Conservation (phyloP, 1,284 basidiomycete genomes). For the Bjerkandera adusta region DNA sequence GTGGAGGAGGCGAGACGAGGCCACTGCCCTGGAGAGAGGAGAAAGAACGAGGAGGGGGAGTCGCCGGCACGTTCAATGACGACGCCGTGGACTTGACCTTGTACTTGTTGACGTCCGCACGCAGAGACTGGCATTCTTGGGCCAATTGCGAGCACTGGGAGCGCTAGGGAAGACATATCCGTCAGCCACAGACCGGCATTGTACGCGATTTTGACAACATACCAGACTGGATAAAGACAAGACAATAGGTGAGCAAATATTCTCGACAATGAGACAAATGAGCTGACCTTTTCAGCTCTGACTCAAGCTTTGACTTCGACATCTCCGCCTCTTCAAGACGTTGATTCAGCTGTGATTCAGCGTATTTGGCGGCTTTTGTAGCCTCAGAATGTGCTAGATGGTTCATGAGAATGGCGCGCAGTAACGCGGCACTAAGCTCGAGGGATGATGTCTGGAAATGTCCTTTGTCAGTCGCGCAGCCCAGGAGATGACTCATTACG, state of each 20-base stretch:
- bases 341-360: conserved; percentile 57
- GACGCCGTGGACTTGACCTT: conserved; percentile 25
- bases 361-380: conserved; percentile 57
- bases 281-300: conserved; percentile 60
- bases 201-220: conserved; percentile 29
- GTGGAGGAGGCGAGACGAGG: conserved; percentile 25
- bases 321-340: conserved; percentile 63
- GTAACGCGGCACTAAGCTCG: conserved; percentile 48
- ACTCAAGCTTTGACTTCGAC: conserved; percentile 56
- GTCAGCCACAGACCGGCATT: conserved; percentile 8
- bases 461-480: conserved; percentile 18
- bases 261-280: conserved; percentile 1
- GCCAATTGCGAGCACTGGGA: conserved; percentile 61
- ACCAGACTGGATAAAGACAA: conserved; percentile 52
- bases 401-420: conserved; percentile 79
- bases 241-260: conserved; percentile 19
- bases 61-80: conserved; percentile 20
- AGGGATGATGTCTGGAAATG: conserved; percentile 55
- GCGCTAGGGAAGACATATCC: conserved; percentile 40
- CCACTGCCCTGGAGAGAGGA: conserved; percentile 19
- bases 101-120: conserved; percentile 56
- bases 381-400: conserved; percentile 74
- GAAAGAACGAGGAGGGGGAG: conserved; percentile 22
- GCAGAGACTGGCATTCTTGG: conserved; percentile 66
- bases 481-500: conserved; percentile 9